Conservation (phyloP, 805 yeast species). For the Metschnikowia hibisci region DNA sequence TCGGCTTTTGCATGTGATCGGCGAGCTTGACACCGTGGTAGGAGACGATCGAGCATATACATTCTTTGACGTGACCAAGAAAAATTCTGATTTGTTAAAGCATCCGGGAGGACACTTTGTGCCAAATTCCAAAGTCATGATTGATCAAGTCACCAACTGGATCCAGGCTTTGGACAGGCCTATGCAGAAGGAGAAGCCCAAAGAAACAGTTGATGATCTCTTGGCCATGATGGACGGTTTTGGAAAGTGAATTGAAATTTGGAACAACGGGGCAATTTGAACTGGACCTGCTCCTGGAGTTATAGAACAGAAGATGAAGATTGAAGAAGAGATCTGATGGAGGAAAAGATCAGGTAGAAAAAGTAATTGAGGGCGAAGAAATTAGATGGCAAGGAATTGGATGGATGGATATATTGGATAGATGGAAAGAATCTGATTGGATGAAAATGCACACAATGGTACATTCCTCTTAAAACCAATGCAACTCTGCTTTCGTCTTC, state of each 20-base stretch:
- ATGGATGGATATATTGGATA: too few species aligned
- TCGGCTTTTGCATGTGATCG: slow-evolving; percentile 66
- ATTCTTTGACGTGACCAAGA: slow-evolving; percentile 41
- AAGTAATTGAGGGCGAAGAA: too few species aligned
- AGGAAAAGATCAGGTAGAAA: too few species aligned
- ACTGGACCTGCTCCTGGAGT: too few species aligned
- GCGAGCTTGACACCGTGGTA: slow-evolving; percentile 85
- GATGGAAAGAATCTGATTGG: too few species aligned
- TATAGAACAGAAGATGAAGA: too few species aligned
- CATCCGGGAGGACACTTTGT: slow-evolving; percentile 98
- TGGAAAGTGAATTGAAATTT: slow-evolving; percentile 13
- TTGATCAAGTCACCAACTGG: slow-evolving; percentile 42
- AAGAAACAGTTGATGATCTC: slow-evolving; percentile 30
- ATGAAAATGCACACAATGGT: too few species aligned
- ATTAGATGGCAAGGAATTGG: too few species aligned
- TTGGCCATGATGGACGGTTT: slow-evolving; percentile 37
- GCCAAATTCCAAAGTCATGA: slow-evolving; percentile 67
- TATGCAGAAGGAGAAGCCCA: slow-evolving; percentile 11
- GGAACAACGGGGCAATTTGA: background rate
- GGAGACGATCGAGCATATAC: slow-evolving; percentile 64
- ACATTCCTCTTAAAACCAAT: too few species aligned
- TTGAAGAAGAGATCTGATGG: too few species aligned
- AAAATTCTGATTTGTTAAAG: slow-evolving; percentile 54
- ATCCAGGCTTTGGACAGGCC: slow-evolving; percentile 21
- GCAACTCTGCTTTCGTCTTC: too few species aligned